Base-by-base conservation (phyloP, 2,329 filamentous ascomycete genomes). In the Sclerotinia borealis region DNA sequence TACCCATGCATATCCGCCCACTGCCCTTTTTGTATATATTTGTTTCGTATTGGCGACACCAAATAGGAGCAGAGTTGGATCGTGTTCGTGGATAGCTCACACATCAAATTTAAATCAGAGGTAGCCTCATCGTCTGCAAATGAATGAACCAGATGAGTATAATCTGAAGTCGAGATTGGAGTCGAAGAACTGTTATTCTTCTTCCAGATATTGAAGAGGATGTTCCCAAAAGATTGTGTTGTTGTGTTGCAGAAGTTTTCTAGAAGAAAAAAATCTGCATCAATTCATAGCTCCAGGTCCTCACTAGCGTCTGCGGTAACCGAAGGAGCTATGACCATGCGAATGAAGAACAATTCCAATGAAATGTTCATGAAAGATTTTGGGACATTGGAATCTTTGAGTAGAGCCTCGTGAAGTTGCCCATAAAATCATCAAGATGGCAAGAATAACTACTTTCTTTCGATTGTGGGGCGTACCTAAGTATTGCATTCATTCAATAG, bases 271-370 rank as follows among this genome's bases (percentile, higher is more conserved):
- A 56, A 56, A 13, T 56, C 52, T 43, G 37, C 37, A 43, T 31
- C 37, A 31, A 31, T 6, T 19, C 54, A 25, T 47, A 45, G 54
- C 54, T 58, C 54, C 22, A 47, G 1, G 13, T 27, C 25, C 25
- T 34, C 29, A 58, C 54, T 58, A 58, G 54, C 54, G 54, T 45
- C 39, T 25, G 19, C 27, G 3, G 41, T 58, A 58, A 34, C 27
- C 54, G 54, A 58, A 58, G 29, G 13, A 58, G 54, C 54, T 45
- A 45, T 58, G 54, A 58, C 54, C 29, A 58, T 17, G 27, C 25
- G 22, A 41, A 54, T 17, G 10, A 45, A 4, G n/a, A 25, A 45
- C 19, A 51, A 43, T 22, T 31, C 13, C 25, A 29, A 48, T 29
- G 17, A 29, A 17, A 15, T 27, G 7, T 43, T 43, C 41, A 43